Base-by-base conservation (phyloP, 2,329 filamentous ascomycete species). In the Geosmithia flava region DNA sequence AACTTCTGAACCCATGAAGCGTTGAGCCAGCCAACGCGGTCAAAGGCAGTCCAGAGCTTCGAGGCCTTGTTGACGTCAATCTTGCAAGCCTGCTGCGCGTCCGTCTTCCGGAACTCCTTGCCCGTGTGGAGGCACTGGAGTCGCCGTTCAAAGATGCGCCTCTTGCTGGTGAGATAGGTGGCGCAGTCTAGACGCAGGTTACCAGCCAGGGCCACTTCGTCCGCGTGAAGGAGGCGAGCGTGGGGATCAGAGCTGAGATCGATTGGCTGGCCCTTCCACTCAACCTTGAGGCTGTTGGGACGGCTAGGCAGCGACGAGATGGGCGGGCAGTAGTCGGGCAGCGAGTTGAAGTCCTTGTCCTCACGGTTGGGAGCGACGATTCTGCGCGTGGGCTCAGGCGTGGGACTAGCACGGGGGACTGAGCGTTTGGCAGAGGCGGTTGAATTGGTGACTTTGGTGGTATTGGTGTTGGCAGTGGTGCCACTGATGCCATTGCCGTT, bases 21-120 rank as follows among this genome's bases (percentile, higher is more conserved):
- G 5, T 85, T 73, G 53, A 95, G 80, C 87, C 89, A 95, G 55
- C 85, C 85, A 39, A 93, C 86, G 56, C 81, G 83, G 46, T 95
- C 86, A 60, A 87, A 97, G 6, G 88, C 88, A 39, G 81, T 82
- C 86, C 88, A 95, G 44, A 97, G 73, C 64, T 91, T 91, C 54
- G 87, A 94, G 3, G 90, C 88, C 71, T 96, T 97, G 72, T 96
- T 96, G 62, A 97, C 91, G 58, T 97, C 91, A 53, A 96, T 95
- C 71, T 94, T 94, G 75, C 88, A 95, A n/a, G 87, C 88, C 63
- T 95, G 87, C 64, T 97, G 91, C 5, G 89, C 88, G 61, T 95
- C 87, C 1, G 91, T 97, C 76, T 95, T 95, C 62, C 87, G 83
- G 64, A 95, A 96, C 58, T 90, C 85, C 65, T 94, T 93, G 60